Base-by-base conservation (phyloP, 805 yeast genomes). In the Saccharomycopsis sp. region DNA sequence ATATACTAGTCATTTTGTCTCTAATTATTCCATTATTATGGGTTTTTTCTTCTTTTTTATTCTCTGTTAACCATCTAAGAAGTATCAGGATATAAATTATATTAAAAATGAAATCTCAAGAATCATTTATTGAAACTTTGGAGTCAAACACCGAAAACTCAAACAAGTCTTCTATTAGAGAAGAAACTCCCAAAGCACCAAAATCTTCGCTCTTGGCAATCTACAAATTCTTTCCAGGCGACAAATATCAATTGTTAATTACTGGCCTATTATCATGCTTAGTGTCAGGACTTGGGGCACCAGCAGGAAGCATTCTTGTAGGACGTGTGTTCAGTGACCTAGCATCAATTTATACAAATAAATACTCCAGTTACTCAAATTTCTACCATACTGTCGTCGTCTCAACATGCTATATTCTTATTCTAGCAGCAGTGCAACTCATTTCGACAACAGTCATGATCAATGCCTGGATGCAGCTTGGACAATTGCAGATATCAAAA, bases 401-500 rank as follows among this genome's bases (percentile, higher is more conserved):
- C 12, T 14, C 35, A 8, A 19, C 53, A 8, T 47, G 38, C 35
- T 81, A 78, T 60, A 64, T 83, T 9, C 64, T 78, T 49, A 70
- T 76, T 0, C 64, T 81, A 2, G 87, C 84, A 35, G 73, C 74
- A 0, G 81, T 77, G 0, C 68, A 77, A 12, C 66, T 78, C 3
- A 64, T 79, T 0, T 60, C 75, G 2, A 70, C 74, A 52, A 84
- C 90, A 85, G 50, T 76, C 0, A 82, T 86, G 2, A 76, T 87
- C 5, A 67, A 78, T 0, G 64, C 75, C 0, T 91, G 96, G 88
- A 79, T 84, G 78, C 64, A 72, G 5, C 73, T 87, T 52, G 97
- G 96, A 5, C 96, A 89, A 69, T 71, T 74, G 12, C 90, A 86
- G 62, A 89, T 84, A 53, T 64, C 73, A 8, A 72, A 85, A 53